These are phyloP conservation scores for Erodium trifolium DNA, from an alignment of 441 rosid genomes.

Conservation along the genomic window DNA sequence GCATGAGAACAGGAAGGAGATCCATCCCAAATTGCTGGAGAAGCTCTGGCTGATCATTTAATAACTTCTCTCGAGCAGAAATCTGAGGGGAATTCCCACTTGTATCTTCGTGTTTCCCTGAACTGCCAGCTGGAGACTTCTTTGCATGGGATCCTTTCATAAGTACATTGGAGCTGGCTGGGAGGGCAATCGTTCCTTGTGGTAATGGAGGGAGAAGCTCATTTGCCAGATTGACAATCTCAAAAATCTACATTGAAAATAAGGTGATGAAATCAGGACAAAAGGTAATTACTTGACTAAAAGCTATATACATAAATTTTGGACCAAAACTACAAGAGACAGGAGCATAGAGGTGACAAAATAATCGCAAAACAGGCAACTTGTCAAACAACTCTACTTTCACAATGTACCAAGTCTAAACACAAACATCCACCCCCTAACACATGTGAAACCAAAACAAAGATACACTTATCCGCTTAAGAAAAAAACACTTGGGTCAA, in stretches of 20 bases:
- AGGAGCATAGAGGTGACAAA: neutral
- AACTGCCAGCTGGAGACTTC: conserved; percentile 58
- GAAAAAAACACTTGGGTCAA: neutral
- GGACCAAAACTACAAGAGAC: neutral
- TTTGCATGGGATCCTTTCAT: conserved; percentile 64
- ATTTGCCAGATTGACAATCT: conserved; percentile 97
- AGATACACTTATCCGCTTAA: neutral
- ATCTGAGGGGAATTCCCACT: conserved; percentile 45
- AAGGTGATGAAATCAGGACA: neutral
- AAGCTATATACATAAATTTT: neutral
- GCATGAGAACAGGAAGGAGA: conserved; percentile 94
- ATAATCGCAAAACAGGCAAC: neutral
- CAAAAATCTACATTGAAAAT: conserved; percentile 56
- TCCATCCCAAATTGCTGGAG: conserved; percentile 94
- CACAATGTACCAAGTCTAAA: neutral
- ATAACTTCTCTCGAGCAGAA: conserved; percentile 77
- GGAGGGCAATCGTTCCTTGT: conserved; percentile 84
- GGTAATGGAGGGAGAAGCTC: conserved; percentile 98
- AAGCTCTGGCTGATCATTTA: conserved; percentile 90
- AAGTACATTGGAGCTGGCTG: conserved; percentile 57
- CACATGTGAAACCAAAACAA: neutral
- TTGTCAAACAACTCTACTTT: neutral
- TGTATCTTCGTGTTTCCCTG: conserved; percentile 61
- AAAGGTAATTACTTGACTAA: neutral
- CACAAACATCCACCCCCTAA: neutral